These are phyloP conservation scores for Penicillium expansum DNA, from an alignment of 2,329 filamentous ascomycete species.

Conservation along the genomic window DNA sequence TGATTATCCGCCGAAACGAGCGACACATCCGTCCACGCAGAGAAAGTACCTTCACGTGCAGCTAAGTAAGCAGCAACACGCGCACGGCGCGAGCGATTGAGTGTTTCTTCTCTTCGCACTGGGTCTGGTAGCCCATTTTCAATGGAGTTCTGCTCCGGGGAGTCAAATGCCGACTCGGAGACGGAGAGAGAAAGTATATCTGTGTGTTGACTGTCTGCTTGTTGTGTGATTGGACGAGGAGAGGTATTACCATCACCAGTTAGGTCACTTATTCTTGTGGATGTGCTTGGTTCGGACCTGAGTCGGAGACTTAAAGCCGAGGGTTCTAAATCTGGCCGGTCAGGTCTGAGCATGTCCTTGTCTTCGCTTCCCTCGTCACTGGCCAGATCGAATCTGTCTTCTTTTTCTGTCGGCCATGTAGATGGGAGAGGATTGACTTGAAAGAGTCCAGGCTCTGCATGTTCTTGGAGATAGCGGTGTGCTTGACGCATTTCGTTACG, in stretches of 20 bases:
- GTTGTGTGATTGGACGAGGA: slow-evolving; percentile 6
- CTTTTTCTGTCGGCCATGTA: slow-evolving; percentile 22
- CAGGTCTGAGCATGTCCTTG: neutral
- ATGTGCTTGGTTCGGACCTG: neutral
- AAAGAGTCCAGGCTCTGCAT: slow-evolving; percentile 19
- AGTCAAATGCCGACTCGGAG: slow-evolving; percentile 18
- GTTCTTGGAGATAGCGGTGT: slow-evolving; percentile 24
- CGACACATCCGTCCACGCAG: slow-evolving; percentile 43
- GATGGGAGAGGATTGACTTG: slow-evolving; percentile 31
- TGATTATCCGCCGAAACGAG: slow-evolving; percentile 48
- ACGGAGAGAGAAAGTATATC: slow-evolving; percentile 21
- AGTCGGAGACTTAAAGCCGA: neutral
- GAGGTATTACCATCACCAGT: neutral
- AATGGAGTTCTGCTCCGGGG: neutral
- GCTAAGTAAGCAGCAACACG: slow-evolving; percentile 42
- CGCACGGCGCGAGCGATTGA: slow-evolving; percentile 17
- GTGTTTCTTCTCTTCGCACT: neutral
- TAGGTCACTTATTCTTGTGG: slow-evolving; percentile 1
- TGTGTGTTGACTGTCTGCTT: slow-evolving; percentile 20
- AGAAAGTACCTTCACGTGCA: slow-evolving; percentile 42
- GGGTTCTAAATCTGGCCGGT: neutral
- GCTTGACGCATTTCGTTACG: slow-evolving; percentile 27
- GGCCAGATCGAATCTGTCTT: neutral
- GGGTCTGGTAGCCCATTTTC: neutral
- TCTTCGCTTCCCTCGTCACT: neutral